These are phyloP conservation scores for Microcos paniculata DNA, from an alignment of 345 rosid species.

Conservation along the genomic window DNA sequence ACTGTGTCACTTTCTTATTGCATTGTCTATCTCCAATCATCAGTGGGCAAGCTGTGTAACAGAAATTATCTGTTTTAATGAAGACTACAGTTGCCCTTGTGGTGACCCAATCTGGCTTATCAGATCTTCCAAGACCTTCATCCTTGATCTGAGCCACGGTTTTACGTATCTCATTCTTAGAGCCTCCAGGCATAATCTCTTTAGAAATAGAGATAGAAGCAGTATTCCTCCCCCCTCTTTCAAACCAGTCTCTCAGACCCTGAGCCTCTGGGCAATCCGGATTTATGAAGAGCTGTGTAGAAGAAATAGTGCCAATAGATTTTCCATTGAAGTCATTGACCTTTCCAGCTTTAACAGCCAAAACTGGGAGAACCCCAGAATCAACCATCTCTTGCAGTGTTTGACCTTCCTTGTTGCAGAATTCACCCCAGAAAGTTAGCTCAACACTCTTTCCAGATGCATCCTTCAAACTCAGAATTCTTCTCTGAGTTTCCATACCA, in stretches of 20 bases:
- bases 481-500: slow-evolving; percentile 95
- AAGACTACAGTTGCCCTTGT: slow-evolving; percentile 66
- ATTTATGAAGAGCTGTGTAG: slow-evolving; percentile 78
- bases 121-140: slow-evolving; percentile 93
- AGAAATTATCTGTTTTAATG: slow-evolving; percentile 74
- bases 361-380: slow-evolving; percentile 61
- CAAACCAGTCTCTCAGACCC: slow-evolving; percentile 68
- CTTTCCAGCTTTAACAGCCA: slow-evolving; percentile 87
- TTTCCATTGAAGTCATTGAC: slow-evolving; percentile 89
- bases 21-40: slow-evolving; percentile 88
- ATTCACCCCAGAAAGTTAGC: slow-evolving; percentile 89
- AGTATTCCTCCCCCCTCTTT: slow-evolving; percentile 58
- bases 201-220: slow-evolving; percentile 70
- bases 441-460: slow-evolving; percentile 74
- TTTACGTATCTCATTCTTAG: slow-evolving; percentile 66
- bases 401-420: slow-evolving; percentile 86
- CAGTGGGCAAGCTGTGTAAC: slow-evolving; percentile 86
- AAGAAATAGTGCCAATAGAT: slow-evolving; percentile 75
- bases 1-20: slow-evolving; percentile 66
- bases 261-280: slow-evolving; percentile 78
- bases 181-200: slow-evolving; percentile 53
- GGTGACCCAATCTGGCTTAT: slow-evolving; percentile 86
- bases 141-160: slow-evolving; percentile 72
- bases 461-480: slow-evolving; percentile 75
- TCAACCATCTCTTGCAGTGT: slow-evolving; percentile 72